Base-by-base conservation (phyloP, 2,329 filamentous ascomycete genomes). In the Neocatenulostroma microsporum region DNA sequence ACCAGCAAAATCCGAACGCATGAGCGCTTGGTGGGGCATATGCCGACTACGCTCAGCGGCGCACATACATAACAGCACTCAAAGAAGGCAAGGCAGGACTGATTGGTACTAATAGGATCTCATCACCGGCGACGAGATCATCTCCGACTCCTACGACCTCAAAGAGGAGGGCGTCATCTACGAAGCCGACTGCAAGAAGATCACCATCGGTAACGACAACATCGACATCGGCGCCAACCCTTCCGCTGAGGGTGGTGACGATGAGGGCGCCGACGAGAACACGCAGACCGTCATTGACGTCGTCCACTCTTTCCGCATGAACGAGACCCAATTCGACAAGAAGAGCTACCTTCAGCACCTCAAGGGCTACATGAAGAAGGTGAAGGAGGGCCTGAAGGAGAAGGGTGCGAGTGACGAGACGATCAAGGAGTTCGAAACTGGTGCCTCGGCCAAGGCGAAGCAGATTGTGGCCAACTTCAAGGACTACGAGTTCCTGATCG, bases 401-500 rank as follows among this genome's bases (percentile, higher is more conserved):
- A 77, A 72, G 47, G 70, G 71, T 47, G 75, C 76, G 24, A 54
- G 69, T 42, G 75, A 76, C 1, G 81, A 81, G 11, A 74, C 78
- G 44, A 70, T 95, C 67, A 76, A 78, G 52, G 73, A 72, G 14
- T 95, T 95, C 70, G 82, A 94, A 76, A 76, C 72, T 51, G 80
- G 79, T 54, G 88, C 87, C 41, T 62, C 69, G 48, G 66, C 50
- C 38, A 93, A 77, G 62, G 81, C 84, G 66, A 94, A 94, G 76
- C 81, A 85, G 73, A 73, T 94, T 50, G 70, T 82, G 42, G 69
- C 61, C 63, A 89, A 85, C 71, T 94, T 94, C 76, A 88, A 94
- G 73, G 85, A 96, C 73, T 94, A 82, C 66, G 89, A 96, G 66
- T 89, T 95, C 69, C 84, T 83, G 68, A 85, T 83, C 55, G 88